Evolutionary conservation across 306 rosid species (phyloP), one percentile per base, ranked within the genome.

Genomic region (Boehmeria nivea): DNA sequence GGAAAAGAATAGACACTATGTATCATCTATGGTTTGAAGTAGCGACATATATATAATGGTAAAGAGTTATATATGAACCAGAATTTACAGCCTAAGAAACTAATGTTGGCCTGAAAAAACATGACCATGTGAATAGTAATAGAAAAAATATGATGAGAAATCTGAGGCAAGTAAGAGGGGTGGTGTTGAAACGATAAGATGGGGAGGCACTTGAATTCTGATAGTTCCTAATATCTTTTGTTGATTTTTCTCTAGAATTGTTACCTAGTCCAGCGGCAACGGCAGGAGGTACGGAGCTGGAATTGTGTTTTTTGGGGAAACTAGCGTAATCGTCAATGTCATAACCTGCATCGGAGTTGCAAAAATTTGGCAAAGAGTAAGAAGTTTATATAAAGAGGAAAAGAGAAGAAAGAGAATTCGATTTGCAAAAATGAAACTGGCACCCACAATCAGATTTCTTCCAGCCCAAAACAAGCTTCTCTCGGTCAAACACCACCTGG

Each of bases 401-500:
- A 50, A 50, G 33, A 53, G 48, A 44, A 59, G 48, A 38, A 66
- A 61, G n/a, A 3, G 4, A 4, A n/a, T n/a, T n/a, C n/a, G n/a
- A n/a, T 16, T 31, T 59, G 26, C 57, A 26, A 21, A 67, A 57
- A 60, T 22, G 74, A 66, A 57, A 67, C 28, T 28, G 60, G 58
- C 50, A 77, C 90, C 57, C 68, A 85, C 96, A 82, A 56, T 87
- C 83, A 71, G 59, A 84, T 72, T 90, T 82, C 81, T 76, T 87
- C 94, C 98, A 90, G 71, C 98, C 95, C 70, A 90, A 24, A 43
- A 69, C 55, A 54, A 82, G 73, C 69, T 76, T 87, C 75, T 90
- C 94, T 28, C 98, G 75, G 71, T 87, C 94, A 76, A 84, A 90
- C 63, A 90, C 83, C 21, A 90, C 87, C 13, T 55, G 85, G 79